Evolutionary conservation across 169 alveolate genomes (phyloP), one percentile per base, ranked within the genome.

Genomic region (Eimeria necatrix): DNA sequence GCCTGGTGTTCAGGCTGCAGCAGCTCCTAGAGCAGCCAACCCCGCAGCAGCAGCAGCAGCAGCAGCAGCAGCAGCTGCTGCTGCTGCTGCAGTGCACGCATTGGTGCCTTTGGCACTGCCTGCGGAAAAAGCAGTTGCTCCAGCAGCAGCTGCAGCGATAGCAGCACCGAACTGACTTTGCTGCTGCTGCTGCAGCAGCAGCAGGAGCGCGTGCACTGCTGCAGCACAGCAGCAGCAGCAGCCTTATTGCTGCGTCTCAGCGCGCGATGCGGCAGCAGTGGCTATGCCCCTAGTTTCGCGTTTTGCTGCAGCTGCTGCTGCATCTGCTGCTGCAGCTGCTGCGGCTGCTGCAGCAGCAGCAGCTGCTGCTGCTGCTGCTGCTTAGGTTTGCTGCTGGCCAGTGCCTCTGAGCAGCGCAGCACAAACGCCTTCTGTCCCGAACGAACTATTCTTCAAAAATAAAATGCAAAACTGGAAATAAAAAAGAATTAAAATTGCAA

Each of bases 271-370:
- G 2, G 32, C 78, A 68, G 78, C 78, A 68, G 78, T 48, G 26
- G 32, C 78, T 14, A 3, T 22, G 46, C 9, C 6, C 12, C 46
- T 4, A 68, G 26, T 48, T 48, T 68, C 26, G 49, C 78, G 12
- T 20, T 61, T 20, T 3, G n/a, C 12, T 18, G 73, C 6, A n/a
- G 78, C 78, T 22, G 78, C 78, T 5, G 78, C 78, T 22, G 78
- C 78, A 68, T 10, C 78, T 7, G 78, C 78, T 22, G 78, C 78
- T 8, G 46, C 78, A 68, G 78, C 78, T 22, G 78, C 78, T 22
- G 46, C 78, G 12, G 78, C 78, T 22, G 78, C 78, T 22, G 78
- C 78, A n/a, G 78, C 78, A 68, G 78, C 46, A 68, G 78, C 78
- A 14, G 78, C 48, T 4, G 48, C n/a, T n/a, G n/a, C n/a, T n/a